Percentiles rank a stretch among this genome's conserved stretches.
These are phyloP conservation scores for Podospora bellae-mahoneyi DNA, from an alignment of 495 filamentous ascomycete genomes.

Conservation along the genomic window DNA sequence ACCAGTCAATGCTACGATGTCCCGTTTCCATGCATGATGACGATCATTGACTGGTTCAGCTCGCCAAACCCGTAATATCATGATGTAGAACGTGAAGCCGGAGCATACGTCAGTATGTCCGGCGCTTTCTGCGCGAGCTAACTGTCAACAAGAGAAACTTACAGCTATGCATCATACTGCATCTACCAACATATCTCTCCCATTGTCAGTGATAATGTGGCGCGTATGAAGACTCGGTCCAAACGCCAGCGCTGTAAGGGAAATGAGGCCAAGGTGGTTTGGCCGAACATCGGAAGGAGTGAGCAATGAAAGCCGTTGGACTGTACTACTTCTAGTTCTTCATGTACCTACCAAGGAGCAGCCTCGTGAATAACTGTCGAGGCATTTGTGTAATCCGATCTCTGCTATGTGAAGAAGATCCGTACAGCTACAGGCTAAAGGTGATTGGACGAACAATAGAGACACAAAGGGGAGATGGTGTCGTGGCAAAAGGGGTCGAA, in stretches of 20 bases:
- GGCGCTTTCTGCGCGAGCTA: not conserved
- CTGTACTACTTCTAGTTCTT: not conserved
- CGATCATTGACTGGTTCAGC: not conserved
- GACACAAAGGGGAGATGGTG: not conserved
- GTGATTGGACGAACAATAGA: not conserved
- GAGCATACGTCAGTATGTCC: not conserved
- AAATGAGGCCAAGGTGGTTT: not conserved
- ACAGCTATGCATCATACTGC: not conserved
- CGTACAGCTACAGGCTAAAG: too few species aligned
- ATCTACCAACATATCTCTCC: not conserved
- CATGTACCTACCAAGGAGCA: too few species aligned
- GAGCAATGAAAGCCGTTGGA: not conserved
- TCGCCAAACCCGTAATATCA: not conserved
- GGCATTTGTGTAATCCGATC: too few species aligned
- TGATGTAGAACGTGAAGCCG: not conserved
- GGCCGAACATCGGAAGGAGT: not conserved
- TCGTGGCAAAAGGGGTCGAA: not conserved
- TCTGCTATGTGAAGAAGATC: too few species aligned
- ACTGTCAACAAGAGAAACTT: not conserved
- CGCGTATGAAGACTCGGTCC: not conserved
- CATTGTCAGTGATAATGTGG: not conserved
- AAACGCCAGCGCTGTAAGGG: not conserved
- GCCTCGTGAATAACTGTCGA: too few species aligned
- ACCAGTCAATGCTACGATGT: not conserved
- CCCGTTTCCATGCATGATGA: not conserved